Percentiles rank a stretch among this genome's conserved stretches.
phyloP scores from a whole-genome alignment of 805 yeast genomes.

The Jamesozyma piceae region DNA sequence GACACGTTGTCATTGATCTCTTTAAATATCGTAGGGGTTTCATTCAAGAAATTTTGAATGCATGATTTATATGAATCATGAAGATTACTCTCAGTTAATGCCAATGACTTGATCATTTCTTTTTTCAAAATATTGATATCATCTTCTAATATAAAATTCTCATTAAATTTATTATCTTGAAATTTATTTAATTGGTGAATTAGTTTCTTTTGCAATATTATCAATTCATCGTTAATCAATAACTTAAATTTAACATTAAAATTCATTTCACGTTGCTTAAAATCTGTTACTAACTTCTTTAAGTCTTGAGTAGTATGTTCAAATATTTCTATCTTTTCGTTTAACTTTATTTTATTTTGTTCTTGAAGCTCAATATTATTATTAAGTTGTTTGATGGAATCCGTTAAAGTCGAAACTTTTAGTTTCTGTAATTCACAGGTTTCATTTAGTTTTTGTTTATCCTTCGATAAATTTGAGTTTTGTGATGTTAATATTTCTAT shows the following conservation, averaged over 20 bases:
- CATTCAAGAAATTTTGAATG: slow-evolving; percentile 16
- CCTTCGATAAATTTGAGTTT: slow-evolving; percentile 25
- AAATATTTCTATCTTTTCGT: slow-evolving; percentile 18
- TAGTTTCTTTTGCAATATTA: slow-evolving; percentile 12
- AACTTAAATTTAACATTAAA: slow-evolving; percentile 15
- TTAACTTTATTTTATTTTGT: slow-evolving; percentile 11
- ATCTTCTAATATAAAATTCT: slow-evolving; percentile 9
- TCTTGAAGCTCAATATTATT: slow-evolving; percentile 21
- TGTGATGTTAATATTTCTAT: slow-evolving; percentile 35
- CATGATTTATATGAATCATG: slow-evolving; percentile 19
- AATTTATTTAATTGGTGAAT: slow-evolving; percentile 10
- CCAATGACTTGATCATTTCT: slow-evolving; percentile 14
- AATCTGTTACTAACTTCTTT: slow-evolving; percentile 15
- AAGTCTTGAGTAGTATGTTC: slow-evolving; percentile 13
- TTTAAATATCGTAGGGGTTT: slow-evolving; percentile 18
- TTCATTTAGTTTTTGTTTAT: slow-evolving; percentile 24
- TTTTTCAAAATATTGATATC: slow-evolving; percentile 14
- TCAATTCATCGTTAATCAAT: slow-evolving; percentile 19
- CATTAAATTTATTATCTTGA: slow-evolving; percentile 3
- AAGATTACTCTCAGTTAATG: slow-evolving; percentile 12
- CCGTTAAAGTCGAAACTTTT: slow-evolving; percentile 19
- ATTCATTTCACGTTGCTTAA: slow-evolving; percentile 16
- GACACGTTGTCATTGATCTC: slow-evolving; percentile 13
- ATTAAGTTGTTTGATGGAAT: slow-evolving; percentile 19
- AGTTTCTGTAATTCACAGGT: slow-evolving; percentile 20